Evolutionary conservation across 2,329 filamentous ascomycete species (phyloP).

Genomic region (Lecanicillium sp.): DNA sequence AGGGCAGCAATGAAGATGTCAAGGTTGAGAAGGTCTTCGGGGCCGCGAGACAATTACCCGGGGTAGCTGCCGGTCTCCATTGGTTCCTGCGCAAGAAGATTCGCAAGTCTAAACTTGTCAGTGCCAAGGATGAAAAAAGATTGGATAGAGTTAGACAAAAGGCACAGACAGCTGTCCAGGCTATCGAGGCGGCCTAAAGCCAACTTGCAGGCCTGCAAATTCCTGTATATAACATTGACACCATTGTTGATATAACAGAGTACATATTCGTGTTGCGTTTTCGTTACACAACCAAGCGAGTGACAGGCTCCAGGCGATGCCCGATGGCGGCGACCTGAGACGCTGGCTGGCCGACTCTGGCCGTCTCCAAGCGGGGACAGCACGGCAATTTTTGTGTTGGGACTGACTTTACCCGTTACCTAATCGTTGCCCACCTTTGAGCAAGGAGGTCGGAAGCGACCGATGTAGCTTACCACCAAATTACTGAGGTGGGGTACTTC

Average conservation of each 20-base stretch:
- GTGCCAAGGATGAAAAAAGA: constrained; percentile 41
- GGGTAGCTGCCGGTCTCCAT: constrained; percentile 66
- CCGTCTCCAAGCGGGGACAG: constrained; percentile 7
- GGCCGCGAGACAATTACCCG: constrained; percentile 55
- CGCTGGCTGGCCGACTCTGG: constrained; percentile 6
- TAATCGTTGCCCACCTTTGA: constrained; percentile 4
- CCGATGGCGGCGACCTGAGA: constrained; percentile 1
- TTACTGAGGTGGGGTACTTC: constrained; percentile 3
- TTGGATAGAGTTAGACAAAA: constrained; percentile 33
- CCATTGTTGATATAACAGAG: no score
- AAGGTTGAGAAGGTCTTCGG: constrained; percentile 61
- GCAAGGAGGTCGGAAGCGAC: neutral
- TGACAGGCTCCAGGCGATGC: neutral
- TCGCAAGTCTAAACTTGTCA: constrained; percentile 53
- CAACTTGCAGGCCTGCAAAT: no score
- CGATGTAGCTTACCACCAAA: constrained; percentile 3
- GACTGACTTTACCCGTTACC: constrained; percentile 6
- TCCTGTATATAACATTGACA: no score
- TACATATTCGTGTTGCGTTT: no score
- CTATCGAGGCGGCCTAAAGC: constrained; percentile 2
- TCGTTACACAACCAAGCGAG: no score
- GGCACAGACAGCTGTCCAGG: constrained; percentile 25
- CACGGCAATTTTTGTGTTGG: constrained; percentile 3
- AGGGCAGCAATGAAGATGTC: constrained; percentile 45
- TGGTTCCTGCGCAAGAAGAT: constrained; percentile 77